Evolutionary conservation across 257 asterid genomes (phyloP).

Genomic region (Capsicum baccatum): DNA sequence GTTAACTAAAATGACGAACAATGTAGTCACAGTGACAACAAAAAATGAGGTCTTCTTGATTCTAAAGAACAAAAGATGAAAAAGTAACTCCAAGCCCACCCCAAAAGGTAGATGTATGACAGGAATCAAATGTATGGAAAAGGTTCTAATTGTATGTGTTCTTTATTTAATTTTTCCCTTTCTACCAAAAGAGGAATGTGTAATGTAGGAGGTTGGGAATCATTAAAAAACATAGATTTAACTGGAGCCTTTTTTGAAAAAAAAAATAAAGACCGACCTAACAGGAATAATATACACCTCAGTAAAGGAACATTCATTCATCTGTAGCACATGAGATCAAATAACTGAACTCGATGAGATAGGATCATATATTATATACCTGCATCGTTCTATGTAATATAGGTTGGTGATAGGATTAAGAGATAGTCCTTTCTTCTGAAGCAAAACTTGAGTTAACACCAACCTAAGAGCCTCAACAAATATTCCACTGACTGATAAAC

Average conservation of each 20-base stretch:
- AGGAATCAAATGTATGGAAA: slow-evolving; percentile 10
- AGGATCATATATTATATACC: background rate
- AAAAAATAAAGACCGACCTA: background rate
- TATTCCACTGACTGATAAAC: too few species aligned
- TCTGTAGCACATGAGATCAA: background rate
- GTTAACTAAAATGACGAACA: background rate
- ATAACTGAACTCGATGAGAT: background rate
- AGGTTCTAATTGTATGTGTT: background rate
- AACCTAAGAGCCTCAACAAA: too few species aligned
- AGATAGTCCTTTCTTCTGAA: too few species aligned
- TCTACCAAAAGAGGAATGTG: too few species aligned
- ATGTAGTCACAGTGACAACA: background rate
- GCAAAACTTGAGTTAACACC: too few species aligned
- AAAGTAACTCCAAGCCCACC: too few species aligned
- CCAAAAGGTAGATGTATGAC: background rate
- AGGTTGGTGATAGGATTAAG: too few species aligned
- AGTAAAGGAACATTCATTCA: background rate
- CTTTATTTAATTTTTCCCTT: too few species aligned
- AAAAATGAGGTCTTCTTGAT: background rate
- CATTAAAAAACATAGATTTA: background rate
- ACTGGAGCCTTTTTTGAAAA: background rate
- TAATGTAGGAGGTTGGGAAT: background rate
- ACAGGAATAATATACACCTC: background rate
- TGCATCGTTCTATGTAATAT: too few species aligned
- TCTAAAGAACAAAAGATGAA: background rate